Base-by-base conservation (phyloP, 257 asterid species). In the Solanum habrochaites region DNA sequence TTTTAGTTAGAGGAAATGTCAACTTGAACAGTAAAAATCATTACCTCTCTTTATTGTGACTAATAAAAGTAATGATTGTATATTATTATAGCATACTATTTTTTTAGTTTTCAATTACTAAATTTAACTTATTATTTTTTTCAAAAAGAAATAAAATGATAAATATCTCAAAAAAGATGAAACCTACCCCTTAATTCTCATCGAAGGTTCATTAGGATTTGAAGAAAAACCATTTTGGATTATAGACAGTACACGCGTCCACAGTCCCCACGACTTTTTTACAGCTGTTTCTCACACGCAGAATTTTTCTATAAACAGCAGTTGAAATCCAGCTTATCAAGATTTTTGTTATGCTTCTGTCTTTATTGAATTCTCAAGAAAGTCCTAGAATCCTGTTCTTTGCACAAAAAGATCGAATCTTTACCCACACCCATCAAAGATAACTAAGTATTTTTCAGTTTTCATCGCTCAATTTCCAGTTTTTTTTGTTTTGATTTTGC, bases 251-350 rank as follows among this genome's bases (percentile, higher is more conserved):
- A 77, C 91, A 92, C 67, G 32, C 80, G 90, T 45, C 93, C 40
- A 58, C 85, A 10, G 39, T 71, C 86, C 80, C 82, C 32, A 29
- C 86, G 49, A 52, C 43, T 43, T 8, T 25, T 31, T 31, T 69
- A 31, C 70, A 69, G 82, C 92, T 90, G 93, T 89, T 88, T 87
- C 29, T 89, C 86, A 49, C 43, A 47, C 69, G 83, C 25, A 75
- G 64, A 2, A 49, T 10, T 45, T 47, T 45, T 80, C 62, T 45
- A 45, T 80, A 80, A 29, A 80, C 29, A 80, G 42, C 42, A 47
- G 20, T 49, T 80, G 67, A 80, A 27, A 12, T 80, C 67, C 43
- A 80, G 67, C 29, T 47, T 78, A 78, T 45, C 83, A 78, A 67
- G 40, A 45, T 43, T 78, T 78, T 78, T 23, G 67, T 80, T 47